Conservation (phyloP, 495 filamentous ascomycete genomes). For the Choiromyces venosus region DNA sequence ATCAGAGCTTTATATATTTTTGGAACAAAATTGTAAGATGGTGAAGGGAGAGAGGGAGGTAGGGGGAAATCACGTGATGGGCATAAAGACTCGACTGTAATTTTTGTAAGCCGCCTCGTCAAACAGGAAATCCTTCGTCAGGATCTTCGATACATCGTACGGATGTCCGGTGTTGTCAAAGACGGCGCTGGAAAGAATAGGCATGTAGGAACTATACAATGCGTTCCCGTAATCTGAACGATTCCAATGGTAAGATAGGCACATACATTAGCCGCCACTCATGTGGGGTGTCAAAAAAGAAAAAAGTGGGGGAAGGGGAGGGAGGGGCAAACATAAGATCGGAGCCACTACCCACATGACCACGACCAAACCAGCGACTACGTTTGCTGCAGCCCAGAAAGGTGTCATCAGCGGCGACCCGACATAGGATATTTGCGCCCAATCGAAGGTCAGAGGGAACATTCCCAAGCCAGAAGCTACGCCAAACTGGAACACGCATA, state of each 20-base stretch:
- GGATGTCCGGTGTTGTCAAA: constrained; percentile 74
- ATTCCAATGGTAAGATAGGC: not conserved
- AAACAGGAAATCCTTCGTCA: constrained; percentile 66
- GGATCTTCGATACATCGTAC: constrained; percentile 69
- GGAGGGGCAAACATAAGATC: constrained; percentile 52
- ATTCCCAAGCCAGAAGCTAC: constrained; percentile 78
- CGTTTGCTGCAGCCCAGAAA: constrained; percentile 88
- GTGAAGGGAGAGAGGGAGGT: constrained; percentile 30
- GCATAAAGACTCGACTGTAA: constrained; percentile 74
- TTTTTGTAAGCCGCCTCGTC: constrained; percentile 63
- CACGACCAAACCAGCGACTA: constrained; percentile 73
- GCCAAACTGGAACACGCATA: constrained; percentile 53
- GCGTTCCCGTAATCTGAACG: constrained; percentile 62
- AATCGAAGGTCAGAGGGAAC: constrained; percentile 86
- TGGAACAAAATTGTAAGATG: not conserved
- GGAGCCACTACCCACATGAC: constrained; percentile 90
- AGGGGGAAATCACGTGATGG: constrained; percentile 55
- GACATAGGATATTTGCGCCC: constrained; percentile 88
- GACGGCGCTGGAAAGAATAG: constrained; percentile 66
- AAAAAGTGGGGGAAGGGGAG: not conserved
- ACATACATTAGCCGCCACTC: not conserved
- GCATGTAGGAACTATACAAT: constrained; percentile 74
- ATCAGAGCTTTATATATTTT: constrained; percentile 28
- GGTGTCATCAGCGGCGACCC: constrained; percentile 80
- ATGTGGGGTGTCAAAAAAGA: not conserved